Percentiles rank a stretch among this genome's conserved stretches.
Conservation (phyloP, 108 stramenopile genomes). For the Seminavis robusta region DNA sequence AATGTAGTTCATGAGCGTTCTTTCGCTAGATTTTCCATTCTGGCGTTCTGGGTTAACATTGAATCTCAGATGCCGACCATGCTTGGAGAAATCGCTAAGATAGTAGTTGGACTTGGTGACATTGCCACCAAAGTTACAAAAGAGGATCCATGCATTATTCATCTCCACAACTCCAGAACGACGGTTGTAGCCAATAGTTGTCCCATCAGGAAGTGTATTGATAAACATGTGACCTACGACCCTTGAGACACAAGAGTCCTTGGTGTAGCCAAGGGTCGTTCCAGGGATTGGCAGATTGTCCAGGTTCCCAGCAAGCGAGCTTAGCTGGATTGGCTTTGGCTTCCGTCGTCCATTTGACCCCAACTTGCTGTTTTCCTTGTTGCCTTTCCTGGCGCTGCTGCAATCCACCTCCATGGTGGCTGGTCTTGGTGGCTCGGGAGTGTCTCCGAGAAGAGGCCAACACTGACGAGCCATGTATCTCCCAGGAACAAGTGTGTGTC, state of each 20-base stretch:
- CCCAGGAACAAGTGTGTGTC: conserved; percentile 2
- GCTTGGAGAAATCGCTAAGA: conserved; percentile 20
- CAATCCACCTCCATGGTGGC: conserved; percentile 2
- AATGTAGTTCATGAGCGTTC: neutral
- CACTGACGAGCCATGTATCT: conserved; percentile 23
- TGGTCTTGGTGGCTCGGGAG: conserved; percentile 19
- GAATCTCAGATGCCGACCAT: conserved; percentile 27
- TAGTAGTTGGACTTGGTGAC: neutral
- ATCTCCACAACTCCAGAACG: conserved; percentile 25
- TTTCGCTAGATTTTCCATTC: conserved; percentile 11
- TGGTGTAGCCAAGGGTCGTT: conserved; percentile 26
- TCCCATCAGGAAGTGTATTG: conserved; percentile 18
- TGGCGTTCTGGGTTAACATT: conserved; percentile 2
- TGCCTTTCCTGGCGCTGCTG: neutral
- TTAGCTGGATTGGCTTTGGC: conserved; percentile 17
- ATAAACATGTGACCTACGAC: conserved; percentile 25
- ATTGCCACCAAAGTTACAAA: conserved; percentile 27
- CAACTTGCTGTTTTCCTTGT: conserved; percentile 11
- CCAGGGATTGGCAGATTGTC: conserved; percentile 26
- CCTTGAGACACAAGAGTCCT: conserved; percentile 31
- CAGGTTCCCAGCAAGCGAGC: conserved; percentile 8
- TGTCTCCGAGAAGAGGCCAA: conserved; percentile 12
- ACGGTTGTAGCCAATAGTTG: conserved; percentile 23
- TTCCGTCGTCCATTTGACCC: neutral
- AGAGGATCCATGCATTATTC: conserved; percentile 27